phyloP scores from a whole-genome alignment of 768 basidiomycete genomes.

The Leccinum olivaceopallidum region DNA sequence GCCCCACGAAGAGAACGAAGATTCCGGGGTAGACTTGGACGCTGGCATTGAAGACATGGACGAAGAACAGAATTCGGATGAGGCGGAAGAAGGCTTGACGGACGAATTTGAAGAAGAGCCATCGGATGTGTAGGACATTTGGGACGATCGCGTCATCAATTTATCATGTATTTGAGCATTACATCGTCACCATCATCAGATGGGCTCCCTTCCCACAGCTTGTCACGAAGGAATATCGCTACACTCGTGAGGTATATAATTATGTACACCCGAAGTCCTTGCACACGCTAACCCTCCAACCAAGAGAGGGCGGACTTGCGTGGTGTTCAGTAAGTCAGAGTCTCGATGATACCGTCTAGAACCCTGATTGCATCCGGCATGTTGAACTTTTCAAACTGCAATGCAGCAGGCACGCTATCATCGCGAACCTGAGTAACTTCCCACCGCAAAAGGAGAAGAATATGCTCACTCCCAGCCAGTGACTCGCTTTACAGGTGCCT shows the following conservation, averaged over 20 bases:
- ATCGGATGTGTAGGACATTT: slow-evolving; percentile 18
- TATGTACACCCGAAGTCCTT: neutral
- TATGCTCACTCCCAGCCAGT: slow-evolving; percentile 91
- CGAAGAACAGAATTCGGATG: slow-evolving; percentile 42
- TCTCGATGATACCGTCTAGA: slow-evolving; percentile 82
- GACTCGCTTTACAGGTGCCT: slow-evolving; percentile 85
- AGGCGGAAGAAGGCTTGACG: slow-evolving; percentile 45
- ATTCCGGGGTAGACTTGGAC: slow-evolving; percentile 38
- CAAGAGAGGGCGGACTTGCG: neutral
- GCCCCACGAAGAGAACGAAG: slow-evolving; percentile 41
- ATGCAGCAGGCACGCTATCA: slow-evolving; percentile 71
- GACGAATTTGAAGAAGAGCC: slow-evolving; percentile 58
- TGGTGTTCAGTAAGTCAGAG: slow-evolving; percentile 59
- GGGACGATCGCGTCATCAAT: neutral
- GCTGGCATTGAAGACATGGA: slow-evolving; percentile 45
- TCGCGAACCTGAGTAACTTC: slow-evolving; percentile 4
- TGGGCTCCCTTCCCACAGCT: neutral
- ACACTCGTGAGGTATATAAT: slow-evolving; percentile 5
- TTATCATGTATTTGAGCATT: neutral
- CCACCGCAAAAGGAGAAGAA: neutral
- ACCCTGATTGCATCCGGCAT: slow-evolving; percentile 86
- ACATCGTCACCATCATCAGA: neutral
- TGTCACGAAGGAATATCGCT: neutral
- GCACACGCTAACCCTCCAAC: neutral
- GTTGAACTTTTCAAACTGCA: slow-evolving; percentile 91